Base-by-base conservation (phyloP, 495 filamentous ascomycete species). In the Penicillium mononematosum region DNA sequence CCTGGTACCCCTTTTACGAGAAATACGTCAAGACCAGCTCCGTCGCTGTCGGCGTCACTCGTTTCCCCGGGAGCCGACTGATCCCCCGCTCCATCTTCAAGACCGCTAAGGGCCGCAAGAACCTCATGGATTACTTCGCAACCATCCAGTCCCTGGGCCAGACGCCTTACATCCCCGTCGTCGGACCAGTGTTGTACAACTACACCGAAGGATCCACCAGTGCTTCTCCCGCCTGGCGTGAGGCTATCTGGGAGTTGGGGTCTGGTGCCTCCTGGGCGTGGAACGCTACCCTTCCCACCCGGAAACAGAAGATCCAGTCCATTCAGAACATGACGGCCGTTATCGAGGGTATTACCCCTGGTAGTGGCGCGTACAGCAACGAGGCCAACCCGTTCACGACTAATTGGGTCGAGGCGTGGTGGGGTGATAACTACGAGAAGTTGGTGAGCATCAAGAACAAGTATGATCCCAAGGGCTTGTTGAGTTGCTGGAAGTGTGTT, bases 361-460 rank as follows among this genome's bases (percentile, higher is more conserved):
- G 70, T 44, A 71, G 73, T 49, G 78, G 77, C 5, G 64, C 75
- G 5, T 81, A 81, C 56, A 56, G 69, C 36, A 81, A 81, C 51
- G 76, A 83, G 64, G 78, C 70, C 0, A 75, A 80, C 47, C 56
- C 66, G 3, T 75, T 75, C 46, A 79, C 78, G 29, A 55, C 64
- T 41, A 66, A 74, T 14, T 83, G 75, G 71, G 67, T 73, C 47
- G 53, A 74, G 41, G 71, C 75, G 7, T 83, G 36, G 36, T 39
- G 36, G 36, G 36, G 36, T 17, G 36, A 39, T 39, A 39, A 39
- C 36, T 39, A 39, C 8, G n/a, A n/a, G 36, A 39, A 17, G 9
- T 39, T 39, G 36, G 16, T 17, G 36, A 39, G 36, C 16, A 39
- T 39, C 4, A 39, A 39, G 16, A 39, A 17, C 2, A 39, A 17